Evolutionary conservation across 2,329 filamentous ascomycete genomes (phyloP).

Genomic region (Pezicula radicicola): DNA sequence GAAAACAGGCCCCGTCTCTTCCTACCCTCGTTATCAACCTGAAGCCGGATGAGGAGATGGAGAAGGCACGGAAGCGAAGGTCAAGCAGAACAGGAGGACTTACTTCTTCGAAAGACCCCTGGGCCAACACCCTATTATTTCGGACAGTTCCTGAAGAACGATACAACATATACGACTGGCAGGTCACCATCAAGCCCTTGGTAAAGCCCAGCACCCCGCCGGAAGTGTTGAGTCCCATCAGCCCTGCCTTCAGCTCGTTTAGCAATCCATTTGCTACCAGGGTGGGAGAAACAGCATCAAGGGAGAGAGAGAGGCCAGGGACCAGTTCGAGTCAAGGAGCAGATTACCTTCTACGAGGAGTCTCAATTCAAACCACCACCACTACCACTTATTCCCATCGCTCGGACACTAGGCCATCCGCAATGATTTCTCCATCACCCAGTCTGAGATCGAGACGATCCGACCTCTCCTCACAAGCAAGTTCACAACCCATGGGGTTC

Average conservation of each 20-base stretch:
- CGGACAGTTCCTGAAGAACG: constrained; percentile 51
- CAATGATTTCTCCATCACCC: constrained; percentile 54
- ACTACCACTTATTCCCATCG: constrained; percentile 34
- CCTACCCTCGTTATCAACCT: constrained; percentile 58
- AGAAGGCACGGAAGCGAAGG: constrained; percentile 61
- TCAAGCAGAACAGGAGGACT: constrained; percentile 61
- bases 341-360: constrained; percentile 44
- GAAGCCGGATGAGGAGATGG: constrained; percentile 45
- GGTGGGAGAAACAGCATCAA: constrained; percentile 5
- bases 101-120: constrained; percentile 24
- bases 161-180: constrained; percentile 57
- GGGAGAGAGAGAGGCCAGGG: constrained; percentile 2
- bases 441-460: constrained; percentile 61
- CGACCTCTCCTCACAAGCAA: constrained; percentile 48
- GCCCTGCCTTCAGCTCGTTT: constrained; percentile 23
- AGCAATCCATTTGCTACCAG: constrained; percentile 25
- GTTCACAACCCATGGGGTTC: constrained; percentile 43
- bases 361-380: constrained; percentile 45
- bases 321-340: constrained; percentile 14
- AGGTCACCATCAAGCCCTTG: constrained; percentile 36
- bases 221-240: constrained; percentile 19
- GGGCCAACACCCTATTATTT: constrained; percentile 48
- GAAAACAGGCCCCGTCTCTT: constrained; percentile 57
- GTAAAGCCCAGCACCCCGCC: constrained; percentile 20
- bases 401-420: constrained; percentile 36